These are phyloP conservation scores for Penicillium manginii DNA, from an alignment of 495 filamentous ascomycete genomes.

Conservation along the genomic window DNA sequence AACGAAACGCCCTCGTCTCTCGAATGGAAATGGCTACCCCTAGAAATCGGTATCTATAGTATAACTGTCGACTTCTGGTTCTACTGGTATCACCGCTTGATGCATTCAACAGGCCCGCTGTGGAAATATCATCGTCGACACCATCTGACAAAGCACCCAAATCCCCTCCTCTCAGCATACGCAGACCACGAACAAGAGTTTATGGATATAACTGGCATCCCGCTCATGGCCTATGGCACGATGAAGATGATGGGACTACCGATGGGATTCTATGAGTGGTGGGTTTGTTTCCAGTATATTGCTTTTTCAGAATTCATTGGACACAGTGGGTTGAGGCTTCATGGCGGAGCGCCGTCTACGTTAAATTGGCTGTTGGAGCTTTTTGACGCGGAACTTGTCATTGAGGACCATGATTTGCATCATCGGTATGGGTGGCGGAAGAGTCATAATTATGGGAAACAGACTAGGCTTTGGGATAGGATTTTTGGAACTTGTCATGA, in stretches of 20 bases:
- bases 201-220: slow-evolving; percentile 33
- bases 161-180: slow-evolving; percentile 32
- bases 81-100: slow-evolving; percentile 35
- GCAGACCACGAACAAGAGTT: slow-evolving; percentile 37
- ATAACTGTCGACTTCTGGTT: slow-evolving; percentile 36
- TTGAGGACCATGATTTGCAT: slow-evolving; percentile 38
- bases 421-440: slow-evolving; percentile 37
- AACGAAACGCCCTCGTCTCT: slow-evolving; percentile 37
- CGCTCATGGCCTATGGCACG: slow-evolving; percentile 29
- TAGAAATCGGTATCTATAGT: slow-evolving; percentile 34
- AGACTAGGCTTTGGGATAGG: slow-evolving; percentile 34
- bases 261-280: slow-evolving; percentile 38
- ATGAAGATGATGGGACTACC: slow-evolving; percentile 27
- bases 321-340: slow-evolving; percentile 32
- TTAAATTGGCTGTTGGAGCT: slow-evolving; percentile 32
- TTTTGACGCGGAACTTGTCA: slow-evolving; percentile 32
- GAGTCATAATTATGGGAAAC: slow-evolving; percentile 37
- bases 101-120: slow-evolving; percentile 25
- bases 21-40: slow-evolving; percentile 27
- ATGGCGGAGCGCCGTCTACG: slow-evolving; percentile 29
- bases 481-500: slow-evolving; percentile 35
- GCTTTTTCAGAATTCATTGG: slow-evolving; percentile 34
- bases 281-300: slow-evolving; percentile 36
- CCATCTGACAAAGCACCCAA: slow-evolving; percentile 35
- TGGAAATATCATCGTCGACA: slow-evolving; percentile 36